Percentiles rank a stretch among this genome's conserved stretches.
phyloP scores from a whole-genome alignment of 805 yeast species.

The Saccharomycopsis selenospora region DNA sequence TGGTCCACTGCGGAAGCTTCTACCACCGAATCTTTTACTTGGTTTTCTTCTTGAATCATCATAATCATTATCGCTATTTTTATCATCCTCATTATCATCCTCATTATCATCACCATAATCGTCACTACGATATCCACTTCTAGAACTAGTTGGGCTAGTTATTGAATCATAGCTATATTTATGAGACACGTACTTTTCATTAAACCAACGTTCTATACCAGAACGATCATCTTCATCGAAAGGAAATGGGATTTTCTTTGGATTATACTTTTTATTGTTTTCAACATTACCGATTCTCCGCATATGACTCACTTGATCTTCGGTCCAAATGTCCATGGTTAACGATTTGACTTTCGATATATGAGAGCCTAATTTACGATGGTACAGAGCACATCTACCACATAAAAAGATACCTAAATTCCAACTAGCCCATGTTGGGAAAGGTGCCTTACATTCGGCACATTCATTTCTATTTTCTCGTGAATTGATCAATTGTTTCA shows the following conservation, averaged over 20 bases:
- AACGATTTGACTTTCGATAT: slow-evolving; percentile 64
- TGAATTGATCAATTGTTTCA: slow-evolving; percentile 53
- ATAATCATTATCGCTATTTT: slow-evolving; percentile 28
- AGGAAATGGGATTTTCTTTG: slow-evolving; percentile 61
- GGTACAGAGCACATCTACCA: slow-evolving; percentile 79
- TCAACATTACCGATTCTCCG: slow-evolving; percentile 51
- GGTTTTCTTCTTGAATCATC: slow-evolving; percentile 12
- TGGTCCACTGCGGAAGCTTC: slow-evolving; percentile 5
- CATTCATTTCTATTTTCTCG: slow-evolving; percentile 60
- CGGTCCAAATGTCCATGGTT: slow-evolving; percentile 64
- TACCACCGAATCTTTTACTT: slow-evolving; percentile 2
- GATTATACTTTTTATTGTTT: slow-evolving; percentile 60
- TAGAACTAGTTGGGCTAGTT: neutral
- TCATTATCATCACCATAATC: slow-evolving; percentile 11
- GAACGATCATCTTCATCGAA: slow-evolving; percentile 66
- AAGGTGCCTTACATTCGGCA: slow-evolving; percentile 66
- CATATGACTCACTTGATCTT: slow-evolving; percentile 42
- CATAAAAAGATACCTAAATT: slow-evolving; percentile 61
- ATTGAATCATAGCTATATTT: slow-evolving; percentile 33
- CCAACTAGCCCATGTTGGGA: slow-evolving; percentile 45
- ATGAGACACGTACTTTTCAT: slow-evolving; percentile 65
- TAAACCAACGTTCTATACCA: slow-evolving; percentile 48
- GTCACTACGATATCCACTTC: slow-evolving; percentile 3
- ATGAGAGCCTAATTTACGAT: slow-evolving; percentile 55
- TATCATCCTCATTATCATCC: slow-evolving; percentile 13